Conservation (phyloP, 345 rosid genomes). For the Syzygium jambos region DNA sequence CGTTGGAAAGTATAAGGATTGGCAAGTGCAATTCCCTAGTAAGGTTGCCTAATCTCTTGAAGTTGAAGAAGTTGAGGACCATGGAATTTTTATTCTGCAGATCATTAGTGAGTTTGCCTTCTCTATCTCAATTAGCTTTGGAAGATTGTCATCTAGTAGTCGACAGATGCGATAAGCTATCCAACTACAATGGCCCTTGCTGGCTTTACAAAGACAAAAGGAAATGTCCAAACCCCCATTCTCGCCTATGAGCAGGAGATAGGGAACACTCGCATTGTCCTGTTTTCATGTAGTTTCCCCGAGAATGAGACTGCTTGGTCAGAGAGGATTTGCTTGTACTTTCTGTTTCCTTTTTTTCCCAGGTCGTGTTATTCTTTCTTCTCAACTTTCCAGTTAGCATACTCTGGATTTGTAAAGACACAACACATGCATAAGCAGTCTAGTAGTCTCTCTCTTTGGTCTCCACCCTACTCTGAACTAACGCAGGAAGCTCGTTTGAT, state of each 20-base stretch:
- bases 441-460: neutral
- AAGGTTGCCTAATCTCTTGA: neutral
- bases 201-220: neutral
- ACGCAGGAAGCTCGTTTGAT: neutral
- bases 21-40: neutral
- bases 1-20: neutral
- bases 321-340: neutral
- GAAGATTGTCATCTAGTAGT: neutral
- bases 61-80: neutral
- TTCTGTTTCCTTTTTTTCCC: neutral
- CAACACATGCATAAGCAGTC: neutral
- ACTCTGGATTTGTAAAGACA: neutral
- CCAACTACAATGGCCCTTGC: neutral
- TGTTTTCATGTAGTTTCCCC: fast-evolving
- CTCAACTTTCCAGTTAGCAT: fast-evolving
- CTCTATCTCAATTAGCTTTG: neutral
- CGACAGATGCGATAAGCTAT: neutral
- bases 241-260: neutral
- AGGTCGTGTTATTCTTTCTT: neutral
- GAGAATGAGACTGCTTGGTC: neutral
- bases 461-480: neutral
- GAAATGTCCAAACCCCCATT: neutral
- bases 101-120: neutral
- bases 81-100: neutral
- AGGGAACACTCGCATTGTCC: fast-evolving